Base-by-base conservation (phyloP, 441 rosid species). In the Eutrema salsugineum region DNA sequence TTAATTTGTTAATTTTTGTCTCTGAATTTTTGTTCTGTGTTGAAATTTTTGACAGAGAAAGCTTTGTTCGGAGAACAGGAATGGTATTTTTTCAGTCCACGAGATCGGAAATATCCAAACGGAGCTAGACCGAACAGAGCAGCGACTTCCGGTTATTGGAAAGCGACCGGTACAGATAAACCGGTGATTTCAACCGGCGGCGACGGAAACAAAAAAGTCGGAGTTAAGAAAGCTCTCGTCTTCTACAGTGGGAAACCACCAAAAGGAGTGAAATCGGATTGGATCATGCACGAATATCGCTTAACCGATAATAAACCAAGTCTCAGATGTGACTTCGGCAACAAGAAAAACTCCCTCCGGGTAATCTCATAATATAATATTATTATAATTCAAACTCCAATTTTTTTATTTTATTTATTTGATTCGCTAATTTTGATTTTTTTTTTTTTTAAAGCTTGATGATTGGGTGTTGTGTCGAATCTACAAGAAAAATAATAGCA, bases 81-180 rank as follows among this genome's bases (percentile, higher is more conserved):
- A 68, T 95, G 99, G 99, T 95, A 85, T 80, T 95, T 95, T 77
- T 95, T 93, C 71, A 97, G 94, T 60, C 99, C 99, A 0, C 72
- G 99, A 67, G 99, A 95, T 73, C 66, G 96, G 6, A 95, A 95
- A 79, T 95, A 95, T 36, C 68, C 98, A 53, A 95, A 95, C 72
- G 99, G 99, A 2, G 99, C 89, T 56, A 81, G 99, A 4, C 99
- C 99, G 1, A 95, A 95, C 72, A 78, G 98, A 1, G 99, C 92
- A 1, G 94, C 99, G 0, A 91, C 95, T 43, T 95, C 99, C 0
- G 99, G 99, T 6, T 95, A 95, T 67, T 95, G 99, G 99, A 95
- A 95, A 80, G 99, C 99, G 0, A 95, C 99, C 0, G 99, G 99
- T 79, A 97, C 98, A 14, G 99, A 95, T 81, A 83, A 75, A 68